A percentile compares a stretch with the other conserved stretches of the same genome.
Evolutionary conservation across 768 basidiomycete species (phyloP).

Genomic region (Phlebiopsis flavidoalba): DNA sequence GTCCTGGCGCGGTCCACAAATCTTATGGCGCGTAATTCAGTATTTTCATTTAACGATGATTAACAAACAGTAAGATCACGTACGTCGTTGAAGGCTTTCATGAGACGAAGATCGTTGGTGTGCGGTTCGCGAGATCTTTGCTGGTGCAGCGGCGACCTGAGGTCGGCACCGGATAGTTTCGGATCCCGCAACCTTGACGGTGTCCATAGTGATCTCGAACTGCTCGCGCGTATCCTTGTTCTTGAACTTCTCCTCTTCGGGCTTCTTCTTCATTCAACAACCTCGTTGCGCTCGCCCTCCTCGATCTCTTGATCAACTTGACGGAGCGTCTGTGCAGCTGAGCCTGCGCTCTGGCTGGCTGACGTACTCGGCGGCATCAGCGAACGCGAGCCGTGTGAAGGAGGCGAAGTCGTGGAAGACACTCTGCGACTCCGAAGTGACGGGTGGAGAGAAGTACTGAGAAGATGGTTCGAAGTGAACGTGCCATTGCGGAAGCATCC

Average conservation of each 20-base stretch:
- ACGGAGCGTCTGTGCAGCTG: constrained; percentile 48
- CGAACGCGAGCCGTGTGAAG: constrained; percentile 57
- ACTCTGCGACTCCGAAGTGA: constrained; percentile 47
- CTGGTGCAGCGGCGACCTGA: constrained; percentile 37
- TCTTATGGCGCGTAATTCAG: constrained; percentile 31
- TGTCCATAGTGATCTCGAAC: constrained; percentile 68
- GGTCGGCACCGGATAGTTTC: constrained; percentile 50
- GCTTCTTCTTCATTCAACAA: constrained; percentile 50
- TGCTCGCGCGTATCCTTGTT: constrained; percentile 42
- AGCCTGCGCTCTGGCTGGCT: constrained; percentile 44
- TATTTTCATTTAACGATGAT: background rate
- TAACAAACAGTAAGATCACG: constrained; percentile 1
- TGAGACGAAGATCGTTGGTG: constrained; percentile 40
- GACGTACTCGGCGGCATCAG: constrained; percentile 59
- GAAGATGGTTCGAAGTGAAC: constrained; percentile 45
- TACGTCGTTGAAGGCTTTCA: constrained; percentile 51
- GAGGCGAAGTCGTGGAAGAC: constrained; percentile 61
- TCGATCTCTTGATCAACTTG: constrained; percentile 54
- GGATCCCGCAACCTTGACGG: constrained; percentile 51
- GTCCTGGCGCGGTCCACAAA: constrained; percentile 61
- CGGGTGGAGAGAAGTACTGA: constrained; percentile 47
- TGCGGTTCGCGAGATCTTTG: constrained; percentile 41
- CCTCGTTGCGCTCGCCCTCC: constrained; percentile 50
- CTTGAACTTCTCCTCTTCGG: constrained; percentile 38
- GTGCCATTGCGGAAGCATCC: constrained; percentile 47